Percentiles rank a stretch among this genome's conserved stretches.
phyloP scores from a whole-genome alignment of 2,329 filamentous ascomycete species.

The Pseudocercospora fijiensis region DNA sequence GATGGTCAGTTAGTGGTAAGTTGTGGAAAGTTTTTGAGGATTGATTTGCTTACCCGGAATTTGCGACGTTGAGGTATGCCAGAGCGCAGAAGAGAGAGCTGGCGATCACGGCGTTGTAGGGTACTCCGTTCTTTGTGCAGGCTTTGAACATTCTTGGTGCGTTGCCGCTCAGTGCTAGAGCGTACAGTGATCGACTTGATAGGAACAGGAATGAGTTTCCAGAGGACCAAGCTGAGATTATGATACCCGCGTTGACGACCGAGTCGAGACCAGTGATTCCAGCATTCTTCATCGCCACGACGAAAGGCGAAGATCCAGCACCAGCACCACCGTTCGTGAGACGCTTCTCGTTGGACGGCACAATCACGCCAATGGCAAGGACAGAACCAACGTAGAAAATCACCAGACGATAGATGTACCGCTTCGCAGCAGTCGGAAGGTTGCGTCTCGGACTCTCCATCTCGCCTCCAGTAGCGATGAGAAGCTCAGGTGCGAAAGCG shows the following conservation, averaged over 20 bases:
- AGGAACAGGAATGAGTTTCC: constrained; percentile 58
- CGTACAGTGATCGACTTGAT: constrained; percentile 54
- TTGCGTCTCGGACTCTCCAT: constrained; percentile 60
- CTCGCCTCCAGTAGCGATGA: constrained; percentile 56
- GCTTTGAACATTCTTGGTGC: constrained; percentile 56
- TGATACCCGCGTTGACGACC: constrained; percentile 66
- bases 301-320: constrained; percentile 24
- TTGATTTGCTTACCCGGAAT: constrained; percentile 13
- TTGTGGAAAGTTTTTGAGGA: neutral
- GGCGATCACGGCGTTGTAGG: constrained; percentile 49
- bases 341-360: constrained; percentile 53
- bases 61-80: constrained; percentile 51
- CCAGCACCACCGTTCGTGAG: constrained; percentile 45
- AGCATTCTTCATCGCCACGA: constrained; percentile 48
- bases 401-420: constrained; percentile 62
- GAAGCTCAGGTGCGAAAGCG: constrained; percentile 56
- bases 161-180: constrained; percentile 61
- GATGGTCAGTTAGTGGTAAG: neutral
- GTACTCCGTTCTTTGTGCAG: constrained; percentile 61
- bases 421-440: constrained; percentile 58
- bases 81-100: constrained; percentile 48
- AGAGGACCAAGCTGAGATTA: constrained; percentile 63
- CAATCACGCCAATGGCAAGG: constrained; percentile 61
- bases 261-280: constrained; percentile 59
- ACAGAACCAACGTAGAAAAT: constrained; percentile 61